These are phyloP conservation scores for Aspergillus candidus DNA, from an alignment of 2,329 filamentous ascomycete genomes.

Conservation along the genomic window DNA sequence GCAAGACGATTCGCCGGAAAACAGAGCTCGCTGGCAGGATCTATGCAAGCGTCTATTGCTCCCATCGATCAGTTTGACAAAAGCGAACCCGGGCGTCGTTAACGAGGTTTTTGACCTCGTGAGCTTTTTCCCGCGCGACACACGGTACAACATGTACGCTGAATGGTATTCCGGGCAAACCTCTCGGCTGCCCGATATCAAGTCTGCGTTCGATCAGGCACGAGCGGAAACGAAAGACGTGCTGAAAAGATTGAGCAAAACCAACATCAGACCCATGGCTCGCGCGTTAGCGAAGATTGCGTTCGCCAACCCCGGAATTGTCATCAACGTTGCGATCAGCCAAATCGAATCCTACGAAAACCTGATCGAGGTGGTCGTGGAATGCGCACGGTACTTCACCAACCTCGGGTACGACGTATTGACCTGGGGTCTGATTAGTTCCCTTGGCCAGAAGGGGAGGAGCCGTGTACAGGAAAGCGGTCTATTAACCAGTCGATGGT, in stretches of 20 bases:
- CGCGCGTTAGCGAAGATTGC: conserved; percentile 87
- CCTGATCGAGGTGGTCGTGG: conserved; percentile 87
- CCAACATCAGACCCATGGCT: conserved; percentile 80
- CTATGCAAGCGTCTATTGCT: conserved; percentile 78
- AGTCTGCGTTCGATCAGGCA: conserved; percentile 69
- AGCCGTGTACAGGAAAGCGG: conserved; percentile 58
- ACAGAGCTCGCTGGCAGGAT: conserved; percentile 74
- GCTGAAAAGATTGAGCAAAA: conserved; percentile 82
- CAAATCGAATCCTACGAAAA: conserved; percentile 95
- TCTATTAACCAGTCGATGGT: conserved; percentile 81
- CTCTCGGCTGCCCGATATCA: conserved; percentile 71
- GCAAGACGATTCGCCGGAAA: conserved; percentile 63
- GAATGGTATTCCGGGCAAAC: conserved; percentile 83
- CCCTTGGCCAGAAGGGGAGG: conserved; percentile 53
- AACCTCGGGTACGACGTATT: conserved; percentile 88
- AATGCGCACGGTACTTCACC: conserved; percentile 91
- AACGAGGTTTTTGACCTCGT: conserved; percentile 83
- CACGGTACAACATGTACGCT: conserved; percentile 81
- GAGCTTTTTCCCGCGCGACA: conserved; percentile 66
- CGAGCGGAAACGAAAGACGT: conserved; percentile 74
- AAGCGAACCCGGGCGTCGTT: conserved; percentile 73
- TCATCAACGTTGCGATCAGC: conserved; percentile 80
- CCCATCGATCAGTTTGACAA: conserved; percentile 79
- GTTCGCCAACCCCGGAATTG: conserved; percentile 80
- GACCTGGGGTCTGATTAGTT: conserved; percentile 82